Evolutionary conservation across 306 rosid species (phyloP), one percentile per base, ranked within the genome.

Genomic region (Fragaria iinumae): DNA sequence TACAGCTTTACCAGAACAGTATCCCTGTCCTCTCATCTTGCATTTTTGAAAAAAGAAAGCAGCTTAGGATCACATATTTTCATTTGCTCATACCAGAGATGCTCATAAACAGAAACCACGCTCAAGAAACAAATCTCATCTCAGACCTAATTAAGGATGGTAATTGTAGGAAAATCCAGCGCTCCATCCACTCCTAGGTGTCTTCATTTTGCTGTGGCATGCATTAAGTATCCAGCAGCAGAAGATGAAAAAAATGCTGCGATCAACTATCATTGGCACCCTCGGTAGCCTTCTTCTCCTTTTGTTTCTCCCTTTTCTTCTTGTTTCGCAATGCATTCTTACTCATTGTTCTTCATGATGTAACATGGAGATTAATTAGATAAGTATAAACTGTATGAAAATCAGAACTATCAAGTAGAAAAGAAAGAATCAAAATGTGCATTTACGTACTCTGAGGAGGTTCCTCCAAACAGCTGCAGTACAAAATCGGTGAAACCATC

Each of bases 291-390:
- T 87, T 94, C 82, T 90, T 94, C 86, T 93, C 98, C 84, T 67
- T 91, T 72, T 91, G 98, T 81, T 90, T 89, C 91, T 91, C 97
- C 88, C 93, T 90, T 84, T 92, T 94, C 84, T 92, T 94, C 96
- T 94, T 94, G 91, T 92, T 94, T 73, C 88, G 79, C 75, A 87
- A 65, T 2, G 98, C 96, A 75, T 86, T 92, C 89, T 94, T 94
- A 88, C 98, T 92, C 86, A 80, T 8, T 74, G 92, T 29, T 71
- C 98, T 94, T 69, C 72, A 82, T 78, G 56, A 75, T 74, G 75
- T 66, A 80, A 79, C 81, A 71, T 4, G 18, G 39, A 79, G 41
- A 57, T 60, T 38, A 52, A 76, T 34, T 82, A 79, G 53, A 52
- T 36, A 63, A 72, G 57, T 70, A 69, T n/a, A 34, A 72, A 72